Conservation (phyloP, 805 yeast genomes). For the Wickerhamiella shivajii region DNA sequence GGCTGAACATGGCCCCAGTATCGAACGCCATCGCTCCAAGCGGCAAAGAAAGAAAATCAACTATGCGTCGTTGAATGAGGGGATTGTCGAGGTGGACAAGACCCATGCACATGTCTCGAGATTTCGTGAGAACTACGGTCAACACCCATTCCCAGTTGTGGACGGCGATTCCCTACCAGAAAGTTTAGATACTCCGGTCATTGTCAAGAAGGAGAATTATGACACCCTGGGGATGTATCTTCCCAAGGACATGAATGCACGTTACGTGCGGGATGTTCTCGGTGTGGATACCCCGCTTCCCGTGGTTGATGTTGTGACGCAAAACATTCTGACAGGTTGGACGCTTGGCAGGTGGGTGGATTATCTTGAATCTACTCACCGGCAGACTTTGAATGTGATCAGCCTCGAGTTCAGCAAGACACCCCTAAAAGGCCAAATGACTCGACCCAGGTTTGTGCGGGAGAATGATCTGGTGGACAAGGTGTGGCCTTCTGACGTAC, state of each 20-base stretch:
- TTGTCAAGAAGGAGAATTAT: conserved; percentile 26
- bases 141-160: conserved; percentile 21
- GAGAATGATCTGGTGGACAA: conserved; percentile 51
- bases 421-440: conserved; percentile 34
- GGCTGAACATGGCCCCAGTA: conserved; percentile 34
- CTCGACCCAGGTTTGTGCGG: conserved; percentile 54
- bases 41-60: conserved; percentile 47
- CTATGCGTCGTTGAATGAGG: conserved; percentile 66
- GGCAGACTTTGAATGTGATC: conserved; percentile 63
- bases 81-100: conserved; percentile 22
- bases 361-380: conserved; percentile 45
- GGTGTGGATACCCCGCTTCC: conserved; percentile 55
- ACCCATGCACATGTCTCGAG: conserved; percentile 12
- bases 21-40: conserved; percentile 37
- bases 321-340: conserved; percentile 49
- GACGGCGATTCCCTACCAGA: conserved; percentile 27
- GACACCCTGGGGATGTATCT: conserved; percentile 33
- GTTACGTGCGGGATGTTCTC: conserved; percentile 39
- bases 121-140: conserved; percentile 13
- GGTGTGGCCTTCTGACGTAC: conserved; percentile 36
- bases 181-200: conserved; percentile 30
- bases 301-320: conserved; percentile 83
- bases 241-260: conserved; percentile 44
- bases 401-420: conserved; percentile 63
- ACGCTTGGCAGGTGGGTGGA: conserved; percentile 57